Evolutionary conservation across 305 asterid genomes (phyloP).

Genomic region (Fraxinus velutina): DNA sequence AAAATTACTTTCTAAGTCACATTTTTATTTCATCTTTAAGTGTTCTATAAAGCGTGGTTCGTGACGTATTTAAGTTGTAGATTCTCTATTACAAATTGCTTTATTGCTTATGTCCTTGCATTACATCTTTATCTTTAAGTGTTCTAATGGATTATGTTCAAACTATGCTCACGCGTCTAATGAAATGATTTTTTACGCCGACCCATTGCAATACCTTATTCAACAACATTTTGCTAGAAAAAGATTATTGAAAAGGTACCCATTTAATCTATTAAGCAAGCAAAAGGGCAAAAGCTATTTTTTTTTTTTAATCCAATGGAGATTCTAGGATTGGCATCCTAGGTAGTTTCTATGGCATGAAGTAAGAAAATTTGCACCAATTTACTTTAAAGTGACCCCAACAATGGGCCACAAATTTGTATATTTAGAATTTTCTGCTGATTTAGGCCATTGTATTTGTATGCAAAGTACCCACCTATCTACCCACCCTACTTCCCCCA

Average conservation of each 20-base stretch:
- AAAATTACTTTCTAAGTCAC: not conserved
- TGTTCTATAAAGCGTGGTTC: not conserved
- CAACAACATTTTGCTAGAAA: not conserved
- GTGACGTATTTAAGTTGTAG: not conserved
- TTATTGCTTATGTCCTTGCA: not conserved
- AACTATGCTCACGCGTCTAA: not conserved
- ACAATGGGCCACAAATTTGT: not conserved
- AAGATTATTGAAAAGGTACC: not conserved
- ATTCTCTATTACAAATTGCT: not conserved
- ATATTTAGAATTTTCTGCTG: not conserved
- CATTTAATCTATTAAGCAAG: not conserved
- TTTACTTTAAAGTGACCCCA: not conserved
- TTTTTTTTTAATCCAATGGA: conserved; percentile 4
- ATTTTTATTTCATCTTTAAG: not conserved
- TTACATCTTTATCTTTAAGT: not conserved
- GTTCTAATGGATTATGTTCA: not conserved
- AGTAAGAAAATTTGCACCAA: not conserved
- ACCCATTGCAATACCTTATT: not conserved
- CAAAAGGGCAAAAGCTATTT: not conserved
- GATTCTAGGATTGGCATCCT: conserved; percentile 7
- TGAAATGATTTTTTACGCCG: not conserved
- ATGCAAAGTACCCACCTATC: not conserved
- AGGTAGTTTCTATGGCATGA: not conserved
- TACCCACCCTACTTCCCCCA: not conserved
- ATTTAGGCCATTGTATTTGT: not conserved